Evolutionary conservation across 2,329 filamentous ascomycete genomes (phyloP).

Genomic region (Aspergillus udagawae): DNA sequence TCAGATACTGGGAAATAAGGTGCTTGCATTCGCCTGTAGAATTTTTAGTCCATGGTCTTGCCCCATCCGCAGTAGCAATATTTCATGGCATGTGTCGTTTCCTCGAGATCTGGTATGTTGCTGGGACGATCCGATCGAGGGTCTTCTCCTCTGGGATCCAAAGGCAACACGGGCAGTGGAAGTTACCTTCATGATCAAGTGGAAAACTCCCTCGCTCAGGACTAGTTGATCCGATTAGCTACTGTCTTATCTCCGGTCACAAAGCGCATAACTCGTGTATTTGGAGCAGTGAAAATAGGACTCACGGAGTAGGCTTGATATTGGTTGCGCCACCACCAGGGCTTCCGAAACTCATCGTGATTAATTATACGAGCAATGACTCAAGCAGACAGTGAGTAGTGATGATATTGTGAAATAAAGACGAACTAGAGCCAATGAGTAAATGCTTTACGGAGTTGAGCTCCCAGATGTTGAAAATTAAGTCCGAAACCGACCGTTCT

Average conservation of each 20-base stretch:
- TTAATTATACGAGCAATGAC: background rate
- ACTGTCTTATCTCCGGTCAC: background rate
- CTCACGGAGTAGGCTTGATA: conserved; percentile 67
- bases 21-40: conserved; percentile 80
- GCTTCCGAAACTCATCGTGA: conserved; percentile 58
- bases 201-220: conserved; percentile 92
- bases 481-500: conserved; percentile 2
- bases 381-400: background rate
- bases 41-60: background rate
- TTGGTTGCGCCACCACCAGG: conserved; percentile 63
- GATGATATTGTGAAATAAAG: background rate
- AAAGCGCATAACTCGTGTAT: background rate
- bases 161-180: background rate
- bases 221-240: conserved; percentile 41
- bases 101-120: background rate
- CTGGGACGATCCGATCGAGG: background rate
- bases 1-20: conserved; percentile 79
- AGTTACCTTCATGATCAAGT: conserved; percentile 80
- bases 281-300: conserved; percentile 12
- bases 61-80: background rate
- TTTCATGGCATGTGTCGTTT: background rate
- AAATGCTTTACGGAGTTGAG: background rate
- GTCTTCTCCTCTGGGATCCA: background rate
- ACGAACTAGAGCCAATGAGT: background rate
- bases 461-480: conserved; percentile 5